Base-by-base conservation (phyloP, 2,329 filamentous ascomycete genomes). In the Emydomyces testavorans region DNA sequence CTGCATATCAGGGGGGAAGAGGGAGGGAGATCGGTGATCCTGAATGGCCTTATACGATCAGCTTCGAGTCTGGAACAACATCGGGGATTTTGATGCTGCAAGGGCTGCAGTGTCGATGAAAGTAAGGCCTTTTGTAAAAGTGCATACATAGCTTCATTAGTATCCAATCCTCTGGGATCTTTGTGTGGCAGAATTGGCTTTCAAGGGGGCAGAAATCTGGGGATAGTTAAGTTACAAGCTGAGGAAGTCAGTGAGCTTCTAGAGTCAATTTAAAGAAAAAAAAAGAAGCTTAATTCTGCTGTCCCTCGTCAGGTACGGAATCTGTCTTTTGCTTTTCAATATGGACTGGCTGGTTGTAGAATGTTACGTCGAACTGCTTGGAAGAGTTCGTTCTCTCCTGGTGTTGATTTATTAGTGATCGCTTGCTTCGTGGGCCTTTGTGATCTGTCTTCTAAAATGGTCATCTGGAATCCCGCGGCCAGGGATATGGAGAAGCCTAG, bases 1-100 rank as follows among this genome's bases (percentile, higher is more conserved):
- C 44, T 21, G 44, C 44, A 39, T 39, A 34, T 24, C 41, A 44
- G 15, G 44, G 44, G 44, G 29, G 18, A 46, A 18, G n/a, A n/a
- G n/a, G n/a, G n/a, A n/a, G n/a, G n/a, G n/a, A n/a, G n/a, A n/a
- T n/a, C n/a, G n/a, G n/a, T n/a, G n/a, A n/a, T n/a, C n/a, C n/a
- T n/a, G n/a, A n/a, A n/a, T n/a, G n/a, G n/a, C n/a, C n/a, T n/a
- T n/a, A n/a, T n/a, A n/a, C n/a, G n/a, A n/a, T n/a, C n/a, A n/a
- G n/a, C 18, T 31, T 29, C 39, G 42, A 26, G 15, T 6, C 42
- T 36, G 42, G 42, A 45, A 6, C 31, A 11, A 16, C 13, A 21
- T 44, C 41, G 41, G 31, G 41, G 15, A 4, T 24, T 24, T 43
- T 24, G 31, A 16, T 10, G 11, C 42, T 26, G 31, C 31, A 36